Base-by-base conservation (phyloP, 1,139 yeast species). In the Suhomyces wounanorum region DNA sequence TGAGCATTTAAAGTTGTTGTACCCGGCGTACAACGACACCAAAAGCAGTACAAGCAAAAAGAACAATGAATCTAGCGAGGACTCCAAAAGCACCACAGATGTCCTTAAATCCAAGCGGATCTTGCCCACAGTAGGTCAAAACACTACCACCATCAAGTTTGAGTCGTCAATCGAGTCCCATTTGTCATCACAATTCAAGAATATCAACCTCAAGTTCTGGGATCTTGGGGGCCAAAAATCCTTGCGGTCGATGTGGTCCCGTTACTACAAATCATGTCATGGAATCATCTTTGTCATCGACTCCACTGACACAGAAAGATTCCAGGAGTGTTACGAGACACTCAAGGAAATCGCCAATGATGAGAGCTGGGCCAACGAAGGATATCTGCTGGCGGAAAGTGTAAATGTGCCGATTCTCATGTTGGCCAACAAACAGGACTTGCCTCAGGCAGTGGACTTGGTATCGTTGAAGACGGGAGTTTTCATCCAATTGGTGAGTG, bases 351-450 rank as follows among this genome's bases (percentile, higher is more conserved):
- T 74, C n/a, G 71, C 78, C 10, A 73, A 71, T 62, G 77, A 77
- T 59, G 67, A 71, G 40, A 68, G 69, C 43, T 76, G 81, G 81
- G 57, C 60, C 17, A 55, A 46, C 14, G 53, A 47, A 11, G 49
- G 42, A 8, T 8, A 13, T 17, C 39, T 17, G 38, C 31, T 2
- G 21, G 41, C 43, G 30, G 51, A 48, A 13, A 58, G 62, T 54
- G 92, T 75, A 47, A 75, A 94, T 42, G 87, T 91, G 13, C 99
- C 98, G 0, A 83, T 94, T 8, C 73, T 94, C 49, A 91, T 94
- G 97, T 76, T 94, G 64, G 98, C 97, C 9, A 94, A 94, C 68
- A 94, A 94, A 67, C 97, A 91, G 72, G 99, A 94, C 68, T 75
- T 88, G 51, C 91, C 89, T 44, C 76, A 76, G 48, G 81, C 80